Percentiles rank a stretch among this genome's conserved stretches.
Conservation (phyloP, 2,329 filamentous ascomycete species). For the Ciborinia camelliae region DNA sequence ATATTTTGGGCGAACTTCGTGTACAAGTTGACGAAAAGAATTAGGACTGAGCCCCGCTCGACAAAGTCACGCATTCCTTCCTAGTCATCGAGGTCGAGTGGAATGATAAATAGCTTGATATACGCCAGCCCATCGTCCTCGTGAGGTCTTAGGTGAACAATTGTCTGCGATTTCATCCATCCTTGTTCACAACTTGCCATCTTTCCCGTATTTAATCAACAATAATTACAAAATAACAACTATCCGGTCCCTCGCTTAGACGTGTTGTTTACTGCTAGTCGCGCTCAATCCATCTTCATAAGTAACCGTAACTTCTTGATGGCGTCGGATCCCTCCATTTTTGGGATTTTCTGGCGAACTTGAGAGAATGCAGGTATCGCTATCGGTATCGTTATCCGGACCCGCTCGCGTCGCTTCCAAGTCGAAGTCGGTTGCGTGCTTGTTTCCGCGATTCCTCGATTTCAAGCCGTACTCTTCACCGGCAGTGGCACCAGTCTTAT, state of each 20-base stretch:
- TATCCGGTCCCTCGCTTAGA: background rate
- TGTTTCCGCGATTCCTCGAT: background rate
- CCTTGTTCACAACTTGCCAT: background rate
- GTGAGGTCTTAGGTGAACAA: background rate
- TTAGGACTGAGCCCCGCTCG: background rate
- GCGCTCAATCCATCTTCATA: background rate
- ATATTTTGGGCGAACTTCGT: background rate
- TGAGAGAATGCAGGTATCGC: constrained; percentile 9
- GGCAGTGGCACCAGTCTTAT: background rate
- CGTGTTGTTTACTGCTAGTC: constrained; percentile 5
- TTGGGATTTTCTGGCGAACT: background rate
- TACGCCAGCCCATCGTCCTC: too few species aligned
- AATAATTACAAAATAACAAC: background rate
- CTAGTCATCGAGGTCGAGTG: background rate
- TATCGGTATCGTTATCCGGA: background rate
- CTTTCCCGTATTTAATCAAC: background rate
- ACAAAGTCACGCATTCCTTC: background rate
- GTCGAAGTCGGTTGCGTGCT: background rate
- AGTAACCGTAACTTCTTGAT: constrained; percentile 5
- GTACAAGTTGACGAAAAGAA: background rate
- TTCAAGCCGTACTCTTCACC: background rate
- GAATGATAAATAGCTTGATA: background rate
- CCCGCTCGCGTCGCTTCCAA: background rate
- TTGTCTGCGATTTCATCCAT: too few species aligned
- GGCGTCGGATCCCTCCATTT: background rate